Conservation (phyloP, 768 basidiomycete genomes). For the Rhizopogon rudus region DNA sequence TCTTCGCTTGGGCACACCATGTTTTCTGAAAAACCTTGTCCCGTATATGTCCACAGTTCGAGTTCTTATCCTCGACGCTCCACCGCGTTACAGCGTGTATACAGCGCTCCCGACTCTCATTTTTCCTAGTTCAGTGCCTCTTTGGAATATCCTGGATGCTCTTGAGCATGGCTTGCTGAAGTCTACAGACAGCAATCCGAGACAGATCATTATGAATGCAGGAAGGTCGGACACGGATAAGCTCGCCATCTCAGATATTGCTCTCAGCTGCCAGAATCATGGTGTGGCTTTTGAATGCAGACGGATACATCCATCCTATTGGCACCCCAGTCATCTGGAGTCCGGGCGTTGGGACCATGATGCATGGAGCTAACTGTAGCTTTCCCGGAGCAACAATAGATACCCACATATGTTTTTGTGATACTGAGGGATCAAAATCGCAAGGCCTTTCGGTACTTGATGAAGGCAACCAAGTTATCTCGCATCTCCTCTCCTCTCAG, state of each 20-base stretch:
- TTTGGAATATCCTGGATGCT: conserved; percentile 2
- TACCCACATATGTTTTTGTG: neutral
- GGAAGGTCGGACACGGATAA: neutral
- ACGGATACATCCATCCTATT: neutral
- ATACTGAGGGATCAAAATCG: conserved; percentile 18
- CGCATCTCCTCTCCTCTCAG: conserved; percentile 70
- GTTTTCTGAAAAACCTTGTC: conserved; percentile 5
- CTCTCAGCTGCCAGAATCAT: neutral
- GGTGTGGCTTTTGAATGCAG: conserved; percentile 3
- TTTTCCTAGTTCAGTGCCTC: conserved; percentile 1
- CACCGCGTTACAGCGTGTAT: conserved; percentile 1
- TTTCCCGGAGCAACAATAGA: neutral
- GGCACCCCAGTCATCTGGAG: neutral
- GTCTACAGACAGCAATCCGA: neutral
- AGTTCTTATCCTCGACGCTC: conserved; percentile 5
- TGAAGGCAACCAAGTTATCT: conserved; percentile 72
- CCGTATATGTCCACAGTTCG: neutral
- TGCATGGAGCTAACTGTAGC: neutral
- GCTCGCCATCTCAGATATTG: neutral
- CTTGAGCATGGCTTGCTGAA: conserved; percentile 4
- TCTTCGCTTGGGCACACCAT: conserved; percentile 3
- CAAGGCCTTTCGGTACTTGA: conserved; percentile 64
- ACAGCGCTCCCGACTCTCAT: neutral
- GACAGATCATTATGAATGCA: neutral
- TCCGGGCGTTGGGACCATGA: neutral